Base-by-base conservation (phyloP, 257 asterid genomes). In the Striga asiatica region DNA sequence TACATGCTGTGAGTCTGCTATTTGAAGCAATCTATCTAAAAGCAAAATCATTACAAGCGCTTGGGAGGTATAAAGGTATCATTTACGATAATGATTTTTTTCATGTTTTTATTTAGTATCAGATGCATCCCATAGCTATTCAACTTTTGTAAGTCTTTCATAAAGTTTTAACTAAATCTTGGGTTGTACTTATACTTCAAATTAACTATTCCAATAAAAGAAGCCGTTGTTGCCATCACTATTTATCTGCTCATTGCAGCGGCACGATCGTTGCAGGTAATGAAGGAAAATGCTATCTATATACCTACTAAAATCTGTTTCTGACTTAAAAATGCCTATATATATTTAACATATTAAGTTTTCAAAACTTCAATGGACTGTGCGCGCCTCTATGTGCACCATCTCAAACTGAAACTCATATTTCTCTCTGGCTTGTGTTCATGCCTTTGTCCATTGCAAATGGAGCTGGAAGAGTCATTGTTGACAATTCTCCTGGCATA, bases 41-140 rank as follows among this genome's bases (percentile, higher is more conserved):
- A 78, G 79, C 96, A 29, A 84, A 84, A 72, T 87, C 94, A 20
- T 78, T 81, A 17, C 84, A 80, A 73, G 85, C 84, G 53, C 96
- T 87, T 53, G 82, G 88, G 77, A 81, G 89, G 76, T 74, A 67
- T 61, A 84, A 82, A 91, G 98, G 98, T 86, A 81, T 42, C 25
- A 18, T 31, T n/a, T 17, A 8, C 35, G 41, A 68, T 35, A 52
- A 13, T 55, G 25, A 5, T 58, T 43, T 24, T 38, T 35, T 32
- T 6, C 52, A 10, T 5, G 43, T 4, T 55, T 31, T 56, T 31
- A 12, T 64, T 41, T 20, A 14, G 29, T 45, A 25, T 45, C n/a
- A n/a, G n/a, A n/a, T n/a, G 11, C 49, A 28, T 25, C 41, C 37
- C 45, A 13, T 22, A 16, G 14, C 25, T 43, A 28, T 50, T 51